Percentiles rank a stretch among this genome's conserved stretches.
Evolutionary conservation across 139 green algal genomes (phyloP).

Genomic region (Coelastrella sp.): DNA sequence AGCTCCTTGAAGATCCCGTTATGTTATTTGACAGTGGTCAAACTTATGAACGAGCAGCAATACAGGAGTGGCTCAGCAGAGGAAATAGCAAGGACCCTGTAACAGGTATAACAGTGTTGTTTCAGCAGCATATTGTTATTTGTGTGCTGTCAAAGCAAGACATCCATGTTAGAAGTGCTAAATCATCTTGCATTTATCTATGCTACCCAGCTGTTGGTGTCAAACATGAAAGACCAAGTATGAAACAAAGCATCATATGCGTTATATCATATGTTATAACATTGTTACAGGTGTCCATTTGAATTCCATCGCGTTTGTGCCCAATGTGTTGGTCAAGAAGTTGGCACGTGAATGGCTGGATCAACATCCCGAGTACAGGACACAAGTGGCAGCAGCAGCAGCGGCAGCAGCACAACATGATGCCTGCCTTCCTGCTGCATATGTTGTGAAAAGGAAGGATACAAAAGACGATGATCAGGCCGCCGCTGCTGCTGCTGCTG

Average conservation of each 20-base stretch:
- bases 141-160: background rate
- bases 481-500: background rate
- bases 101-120: background rate
- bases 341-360: constrained; percentile 1
- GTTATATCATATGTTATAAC: background rate
- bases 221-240: background rate
- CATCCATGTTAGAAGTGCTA: background rate
- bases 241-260: no score
- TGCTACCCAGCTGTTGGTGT: background rate
- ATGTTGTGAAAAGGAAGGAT: background rate
- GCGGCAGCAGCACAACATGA: constrained; percentile 19
- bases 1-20: constrained; percentile 41
- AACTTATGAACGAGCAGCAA: constrained; percentile 21
- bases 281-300: background rate
- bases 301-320: background rate
- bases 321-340: background rate
- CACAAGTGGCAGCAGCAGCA: constrained; percentile 8
- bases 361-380: background rate
- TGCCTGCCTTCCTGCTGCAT: background rate
- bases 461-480: background rate
- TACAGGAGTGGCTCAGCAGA: constrained; percentile 37
- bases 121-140: background rate
- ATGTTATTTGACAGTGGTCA: constrained; percentile 12
- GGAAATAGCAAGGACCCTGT: constrained; percentile 34
- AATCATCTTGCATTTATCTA: background rate